Evolutionary conservation across 257 asterid species (phyloP), one percentile per base, ranked within the genome.

Genomic region (Prunella vulgaris): DNA sequence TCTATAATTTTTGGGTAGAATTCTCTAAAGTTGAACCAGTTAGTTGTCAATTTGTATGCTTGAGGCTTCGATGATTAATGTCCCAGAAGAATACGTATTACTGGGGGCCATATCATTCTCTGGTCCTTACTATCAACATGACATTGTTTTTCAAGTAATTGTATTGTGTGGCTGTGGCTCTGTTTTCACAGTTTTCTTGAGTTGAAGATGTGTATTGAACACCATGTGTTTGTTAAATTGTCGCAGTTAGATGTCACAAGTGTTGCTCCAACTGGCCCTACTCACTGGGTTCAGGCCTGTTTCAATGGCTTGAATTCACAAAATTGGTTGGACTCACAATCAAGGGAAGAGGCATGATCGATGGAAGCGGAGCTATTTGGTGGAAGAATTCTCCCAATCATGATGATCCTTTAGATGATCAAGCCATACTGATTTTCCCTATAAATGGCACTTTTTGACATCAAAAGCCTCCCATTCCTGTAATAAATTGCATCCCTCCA

Each of bases 331-430:
- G 99, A 25, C 82, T 91, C 15, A 89, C 97, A 17, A 76, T 94
- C 49, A 80, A 35, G 58, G 99, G 99, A 46, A 86, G 82, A 8
- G 98, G 99, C 4, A 70, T 24, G 0, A 80, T 94, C 1, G 97
- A 94, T 15, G 99, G 99, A 21, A 84, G 71, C 33, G 99, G 99
- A 37, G 87, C 95, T 20, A 90, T 82, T 73, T 94, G 98, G 99
- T 94, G 99, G 99, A 83, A 85, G 59, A 81, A 76, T 40, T 40
- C 82, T 8, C 78, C 96, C 0, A 81, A 49, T 54, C 86, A 79
- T 14, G 69, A 79, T 69, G 96, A 93, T 71, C 91, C 89, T 0
- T 51, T 83, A 8, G 99, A 90, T 71, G 89, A 88, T 72, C 96
- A 90, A 71, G 66, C 87, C n/a, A 91, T 87, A 65, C 78, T 90